Evolutionary conservation across 108 stramenopile genomes (phyloP), one percentile per base, ranked within the genome.

Genomic region (Skeletonema tropicum): DNA sequence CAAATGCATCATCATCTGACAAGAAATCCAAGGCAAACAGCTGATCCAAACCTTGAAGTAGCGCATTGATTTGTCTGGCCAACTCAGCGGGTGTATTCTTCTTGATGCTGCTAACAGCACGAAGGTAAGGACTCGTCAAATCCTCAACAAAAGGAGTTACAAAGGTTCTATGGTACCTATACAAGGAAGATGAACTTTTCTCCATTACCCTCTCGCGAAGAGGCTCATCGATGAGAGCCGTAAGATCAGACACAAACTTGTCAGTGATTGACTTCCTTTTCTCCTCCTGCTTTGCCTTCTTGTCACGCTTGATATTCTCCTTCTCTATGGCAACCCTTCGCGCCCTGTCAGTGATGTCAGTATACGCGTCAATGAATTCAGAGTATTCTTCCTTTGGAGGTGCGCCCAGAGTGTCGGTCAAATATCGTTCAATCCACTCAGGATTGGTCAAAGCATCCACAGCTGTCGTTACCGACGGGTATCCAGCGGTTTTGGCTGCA

Each of bases 1-100:
- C 60, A n/a, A 61, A 61, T 61, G 60, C 9, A 61, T 61, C 33
- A 29, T 61, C 60, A 41, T 61, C 60, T n/a, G 60, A 61, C 38
- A 61, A 41, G 38, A 61, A 61, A n/a, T 61, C 15, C 25, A 61
- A 6, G 15, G 15, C 19, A 3, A 61, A 7, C 36, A 61, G 60
- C 19, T 41, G 0, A 12, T 15, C 9, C 19, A 41, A 41, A 11
- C 15, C 7, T 32, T 10, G 38, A 41, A 30, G 60, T 6, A 49
- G 4, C 7, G n/a, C 17, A 49, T 49, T 49, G 48, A 49, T 49
- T 19, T 49, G 6, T 1, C 21, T 49, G 6, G 48, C 48, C 0
- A 21, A 1, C 19, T 49, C 48, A 21, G 48, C 7, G n/a, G 48
- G 19, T 1, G 48, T 41, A 11, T 41, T 41, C 48, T 49, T 49